phyloP scores from a whole-genome alignment of 768 basidiomycete genomes.

The Agrocybe praecox region DNA sequence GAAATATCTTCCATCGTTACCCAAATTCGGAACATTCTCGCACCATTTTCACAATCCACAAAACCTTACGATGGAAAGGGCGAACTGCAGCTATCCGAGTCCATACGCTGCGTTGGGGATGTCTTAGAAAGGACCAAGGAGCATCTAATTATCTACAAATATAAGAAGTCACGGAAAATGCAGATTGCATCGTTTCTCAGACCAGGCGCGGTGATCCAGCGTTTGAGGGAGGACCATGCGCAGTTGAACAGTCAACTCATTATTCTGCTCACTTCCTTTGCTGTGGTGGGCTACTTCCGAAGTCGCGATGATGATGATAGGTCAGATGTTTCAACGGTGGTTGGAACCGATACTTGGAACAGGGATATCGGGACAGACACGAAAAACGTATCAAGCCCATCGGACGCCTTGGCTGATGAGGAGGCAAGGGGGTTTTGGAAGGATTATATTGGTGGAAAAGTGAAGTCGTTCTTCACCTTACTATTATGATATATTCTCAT shows the following conservation, averaged over 20 bases:
- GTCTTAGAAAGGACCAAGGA: slow-evolving; percentile 3
- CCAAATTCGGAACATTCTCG: slow-evolving; percentile 5
- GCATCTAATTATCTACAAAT: slow-evolving; percentile 3
- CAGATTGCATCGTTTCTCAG: slow-evolving; percentile 3
- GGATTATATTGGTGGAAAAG: slow-evolving; percentile 7
- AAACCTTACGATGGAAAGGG: not conserved
- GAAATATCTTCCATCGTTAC: slow-evolving; percentile 1
- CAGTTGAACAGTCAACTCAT: slow-evolving; percentile 3
- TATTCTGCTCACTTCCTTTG: slow-evolving; percentile 1
- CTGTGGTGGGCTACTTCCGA: slow-evolving; percentile 6
- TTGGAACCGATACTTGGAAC: not conserved
- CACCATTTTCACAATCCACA: slow-evolving; percentile 1
- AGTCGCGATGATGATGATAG: not conserved
- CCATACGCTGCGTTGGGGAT: slow-evolving; percentile 5
- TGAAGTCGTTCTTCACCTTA: not conserved
- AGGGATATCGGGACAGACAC: no score
- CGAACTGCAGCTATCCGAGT: not conserved
- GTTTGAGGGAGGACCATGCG: slow-evolving; percentile 3
- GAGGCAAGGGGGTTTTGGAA: slow-evolving; percentile 1
- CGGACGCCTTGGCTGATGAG: not conserved
- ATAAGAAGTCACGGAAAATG: not conserved
- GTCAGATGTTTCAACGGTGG: not conserved
- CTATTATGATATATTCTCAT: no score
- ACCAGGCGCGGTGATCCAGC: not conserved
- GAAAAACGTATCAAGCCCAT: not conserved